Conservation (phyloP, 805 yeast species). For the Wickerhamiella shivajii region DNA sequence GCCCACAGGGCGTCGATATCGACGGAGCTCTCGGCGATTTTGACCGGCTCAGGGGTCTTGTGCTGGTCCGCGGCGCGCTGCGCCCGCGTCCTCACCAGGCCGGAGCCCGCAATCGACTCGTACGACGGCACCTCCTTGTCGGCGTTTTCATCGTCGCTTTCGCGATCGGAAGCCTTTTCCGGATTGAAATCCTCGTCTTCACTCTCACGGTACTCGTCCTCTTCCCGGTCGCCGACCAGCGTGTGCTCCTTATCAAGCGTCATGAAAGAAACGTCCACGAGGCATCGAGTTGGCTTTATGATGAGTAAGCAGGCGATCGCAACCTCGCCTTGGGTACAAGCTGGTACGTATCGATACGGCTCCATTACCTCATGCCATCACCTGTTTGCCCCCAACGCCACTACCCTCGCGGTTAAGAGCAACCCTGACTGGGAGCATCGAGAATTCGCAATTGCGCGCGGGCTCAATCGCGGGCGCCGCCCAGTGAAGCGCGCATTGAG, state of each 20-base stretch:
- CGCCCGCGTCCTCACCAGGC: slow-evolving; percentile 4
- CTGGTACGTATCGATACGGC: neutral
- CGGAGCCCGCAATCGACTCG: slow-evolving; percentile 2
- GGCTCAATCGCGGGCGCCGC: too few species aligned
- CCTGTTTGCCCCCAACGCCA: neutral
- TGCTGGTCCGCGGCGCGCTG: slow-evolving; percentile 15
- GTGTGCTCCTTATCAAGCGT: neutral
- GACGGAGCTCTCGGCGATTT: slow-evolving; percentile 20
- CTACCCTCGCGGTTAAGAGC: too few species aligned
- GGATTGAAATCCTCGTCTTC: slow-evolving; percentile 47
- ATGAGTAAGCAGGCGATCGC: neutral
- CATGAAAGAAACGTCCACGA: neutral
- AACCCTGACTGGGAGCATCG: too few species aligned
- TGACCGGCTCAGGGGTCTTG: slow-evolving; percentile 1
- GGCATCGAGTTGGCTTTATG: neutral
- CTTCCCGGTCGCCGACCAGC: slow-evolving; percentile 14
- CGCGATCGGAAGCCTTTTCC: slow-evolving; percentile 15
- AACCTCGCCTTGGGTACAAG: neutral
- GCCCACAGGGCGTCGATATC: slow-evolving; percentile 43
- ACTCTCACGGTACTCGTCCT: slow-evolving; percentile 37
- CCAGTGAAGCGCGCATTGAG: too few species aligned
- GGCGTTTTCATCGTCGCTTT: slow-evolving; percentile 24
- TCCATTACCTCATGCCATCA: neutral
- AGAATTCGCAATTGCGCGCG: too few species aligned
- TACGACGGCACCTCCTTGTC: slow-evolving; percentile 23